Conservation (phyloP, 345 rosid genomes). For the Pistacia vera region DNA sequence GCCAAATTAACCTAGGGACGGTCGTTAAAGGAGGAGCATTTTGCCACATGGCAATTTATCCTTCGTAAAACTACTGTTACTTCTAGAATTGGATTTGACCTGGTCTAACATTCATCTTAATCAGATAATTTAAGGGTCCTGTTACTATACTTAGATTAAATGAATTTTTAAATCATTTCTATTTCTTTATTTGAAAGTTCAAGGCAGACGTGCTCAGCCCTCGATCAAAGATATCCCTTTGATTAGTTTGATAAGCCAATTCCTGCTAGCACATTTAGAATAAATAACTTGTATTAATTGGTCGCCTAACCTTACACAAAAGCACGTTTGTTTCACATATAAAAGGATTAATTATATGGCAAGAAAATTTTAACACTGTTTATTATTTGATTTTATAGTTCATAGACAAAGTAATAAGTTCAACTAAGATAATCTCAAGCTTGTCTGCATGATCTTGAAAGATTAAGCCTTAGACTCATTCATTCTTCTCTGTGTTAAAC, state of each 20-base stretch:
- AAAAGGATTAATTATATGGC: too few species aligned
- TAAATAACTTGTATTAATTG: too few species aligned
- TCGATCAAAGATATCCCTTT: not conserved
- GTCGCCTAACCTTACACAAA: not conserved
- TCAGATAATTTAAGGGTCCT: not conserved
- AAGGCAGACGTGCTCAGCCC: not conserved
- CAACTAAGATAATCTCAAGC: not conserved
- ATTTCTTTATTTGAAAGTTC: not conserved
- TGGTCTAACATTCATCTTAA: not conserved
- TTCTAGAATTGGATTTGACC: conserved; percentile 1
- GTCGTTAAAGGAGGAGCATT: not conserved
- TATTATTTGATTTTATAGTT: not conserved
- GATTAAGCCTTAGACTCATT: not conserved
- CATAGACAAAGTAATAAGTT: not conserved
- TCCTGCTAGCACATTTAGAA: too few species aligned
- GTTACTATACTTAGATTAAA: too few species aligned
- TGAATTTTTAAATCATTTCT: not conserved
- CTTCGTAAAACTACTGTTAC: not conserved
- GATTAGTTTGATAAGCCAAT: too few species aligned
- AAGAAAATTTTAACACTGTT: conserved; percentile 35
- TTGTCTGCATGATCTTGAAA: conserved; percentile 4
- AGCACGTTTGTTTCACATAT: not conserved
- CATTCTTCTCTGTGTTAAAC: too few species aligned
- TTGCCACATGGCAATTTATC: conserved; percentile 14
- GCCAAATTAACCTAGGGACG: not conserved